Conservation (phyloP, 176 grass and related monocot species). For the Oryza longistaminata region DNA sequence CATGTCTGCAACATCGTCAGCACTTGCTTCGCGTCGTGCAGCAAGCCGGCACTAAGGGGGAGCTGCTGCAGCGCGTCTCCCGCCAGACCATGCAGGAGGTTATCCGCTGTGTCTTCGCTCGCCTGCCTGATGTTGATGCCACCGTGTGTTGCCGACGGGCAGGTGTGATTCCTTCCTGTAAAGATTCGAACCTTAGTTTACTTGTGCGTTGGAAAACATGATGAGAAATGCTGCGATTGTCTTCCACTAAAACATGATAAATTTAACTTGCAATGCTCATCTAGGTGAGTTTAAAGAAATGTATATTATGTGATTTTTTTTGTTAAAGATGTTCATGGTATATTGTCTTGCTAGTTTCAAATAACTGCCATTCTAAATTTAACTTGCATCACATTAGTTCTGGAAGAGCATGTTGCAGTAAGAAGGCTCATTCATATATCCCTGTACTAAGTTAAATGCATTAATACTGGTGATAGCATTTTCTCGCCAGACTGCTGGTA, state of each 20-base stretch:
- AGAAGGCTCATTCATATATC: not conserved
- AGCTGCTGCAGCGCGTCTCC: constrained; percentile 91
- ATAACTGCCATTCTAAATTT: not conserved
- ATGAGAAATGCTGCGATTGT: not conserved
- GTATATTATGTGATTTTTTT: not conserved
- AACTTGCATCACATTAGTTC: constrained; percentile 26
- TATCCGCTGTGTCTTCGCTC: constrained; percentile 68
- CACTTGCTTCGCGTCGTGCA: constrained; percentile 97
- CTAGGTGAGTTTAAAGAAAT: constrained; percentile 23
- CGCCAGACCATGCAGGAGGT: constrained; percentile 99
- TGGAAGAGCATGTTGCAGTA: constrained; percentile 10
- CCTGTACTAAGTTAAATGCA: constrained; percentile 2
- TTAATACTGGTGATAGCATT: constrained; percentile 21
- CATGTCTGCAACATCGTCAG: constrained; percentile 90
- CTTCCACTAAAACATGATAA: not conserved
- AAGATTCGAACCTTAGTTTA: not conserved
- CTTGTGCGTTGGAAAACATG: not conserved
- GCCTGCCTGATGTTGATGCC: constrained; percentile 52
- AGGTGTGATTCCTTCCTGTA: constrained; percentile 29
- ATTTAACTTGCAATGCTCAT: constrained; percentile 20
- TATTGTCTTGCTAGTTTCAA: constrained; percentile 23
- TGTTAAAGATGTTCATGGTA: constrained; percentile 10
- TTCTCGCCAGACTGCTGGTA: constrained; percentile 52
- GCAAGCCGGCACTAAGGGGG: constrained; percentile 96
- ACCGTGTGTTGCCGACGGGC: not conserved